phyloP scores from a whole-genome alignment of 2,329 filamentous ascomycete genomes.

The Aureobasidium namibiae region DNA sequence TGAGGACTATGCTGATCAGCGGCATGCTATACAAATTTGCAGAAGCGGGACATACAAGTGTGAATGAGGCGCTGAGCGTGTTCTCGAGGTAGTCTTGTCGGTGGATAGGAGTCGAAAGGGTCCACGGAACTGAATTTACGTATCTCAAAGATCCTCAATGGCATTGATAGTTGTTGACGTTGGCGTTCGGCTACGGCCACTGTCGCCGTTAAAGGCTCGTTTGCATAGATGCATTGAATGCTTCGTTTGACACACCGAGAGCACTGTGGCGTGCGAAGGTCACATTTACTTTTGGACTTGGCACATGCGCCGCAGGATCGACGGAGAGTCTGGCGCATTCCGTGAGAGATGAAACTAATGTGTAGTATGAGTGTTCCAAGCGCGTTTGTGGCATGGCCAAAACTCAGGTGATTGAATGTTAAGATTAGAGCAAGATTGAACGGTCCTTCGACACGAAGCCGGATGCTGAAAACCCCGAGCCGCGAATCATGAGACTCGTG shows the following conservation, averaged over 20 bases:
- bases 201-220: slow-evolving; percentile 2
- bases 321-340: slow-evolving; percentile 1
- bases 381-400: not conserved
- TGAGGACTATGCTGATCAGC: not conserved
- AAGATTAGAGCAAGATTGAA: not conserved
- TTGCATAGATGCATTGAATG: not conserved
- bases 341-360: not conserved
- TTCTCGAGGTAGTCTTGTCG: not conserved
- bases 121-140: not conserved
- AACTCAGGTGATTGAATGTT: not conserved
- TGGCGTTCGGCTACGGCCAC: not conserved
- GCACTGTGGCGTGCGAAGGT: not conserved
- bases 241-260: not conserved
- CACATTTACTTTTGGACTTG: slow-evolving; percentile 4
- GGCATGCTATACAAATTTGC: no score
- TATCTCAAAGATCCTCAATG: not conserved
- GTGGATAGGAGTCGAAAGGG: slow-evolving; percentile 5
- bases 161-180: not conserved
- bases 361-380: not conserved
- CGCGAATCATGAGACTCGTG: not conserved
- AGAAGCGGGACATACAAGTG: not conserved
- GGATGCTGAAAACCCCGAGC: not conserved
- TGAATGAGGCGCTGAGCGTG: not conserved
- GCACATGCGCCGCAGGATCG: slow-evolving; percentile 6
- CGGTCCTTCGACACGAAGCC: no score